phyloP scores from a whole-genome alignment of 805 yeast genomes.

The Ascoidea tarda region DNA sequence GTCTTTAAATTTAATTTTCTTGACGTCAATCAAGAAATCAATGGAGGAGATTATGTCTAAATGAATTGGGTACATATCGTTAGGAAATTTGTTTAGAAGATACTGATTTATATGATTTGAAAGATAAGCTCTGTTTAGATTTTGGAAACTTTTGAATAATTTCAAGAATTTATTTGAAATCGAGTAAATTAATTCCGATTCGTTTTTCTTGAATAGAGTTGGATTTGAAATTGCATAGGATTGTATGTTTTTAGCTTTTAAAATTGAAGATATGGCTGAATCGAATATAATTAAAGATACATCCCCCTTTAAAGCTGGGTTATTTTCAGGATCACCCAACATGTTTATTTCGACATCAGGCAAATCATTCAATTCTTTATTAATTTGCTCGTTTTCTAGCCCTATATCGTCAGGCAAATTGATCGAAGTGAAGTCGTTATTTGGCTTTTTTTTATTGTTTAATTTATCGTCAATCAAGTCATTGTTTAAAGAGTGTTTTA shows the following conservation, averaged over 20 bases:
- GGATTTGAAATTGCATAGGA: conserved; percentile 17
- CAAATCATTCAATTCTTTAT: conserved; percentile 35
- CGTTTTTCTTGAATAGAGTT: conserved; percentile 22
- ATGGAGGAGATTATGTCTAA: conserved; percentile 16
- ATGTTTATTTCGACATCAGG: conserved; percentile 83
- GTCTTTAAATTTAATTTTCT: conserved; percentile 18
- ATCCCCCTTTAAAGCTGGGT: conserved; percentile 67
- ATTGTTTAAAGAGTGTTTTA: conserved; percentile 16
- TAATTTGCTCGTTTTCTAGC: conserved; percentile 34
- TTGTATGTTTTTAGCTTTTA: conserved; percentile 15
- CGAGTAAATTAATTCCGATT: conserved; percentile 16
- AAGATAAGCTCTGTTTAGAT: conserved; percentile 55
- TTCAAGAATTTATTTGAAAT: conserved; percentile 23
- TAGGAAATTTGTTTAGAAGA: conserved; percentile 31
- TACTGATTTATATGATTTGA: conserved; percentile 47
- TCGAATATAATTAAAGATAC: conserved; percentile 60
- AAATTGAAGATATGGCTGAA: conserved; percentile 38
- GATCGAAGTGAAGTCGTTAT: conserved; percentile 23
- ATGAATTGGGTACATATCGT: conserved; percentile 57
- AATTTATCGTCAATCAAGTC: conserved; percentile 12
- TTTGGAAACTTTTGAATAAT: conserved; percentile 56
- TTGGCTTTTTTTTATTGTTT: conserved; percentile 13
- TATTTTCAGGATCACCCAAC: conserved; percentile 75
- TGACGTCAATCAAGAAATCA: not conserved
- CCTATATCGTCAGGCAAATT: conserved; percentile 36